Conservation (phyloP, 2,329 filamentous ascomycete species). For the Mycosphaerella arachidis region DNA sequence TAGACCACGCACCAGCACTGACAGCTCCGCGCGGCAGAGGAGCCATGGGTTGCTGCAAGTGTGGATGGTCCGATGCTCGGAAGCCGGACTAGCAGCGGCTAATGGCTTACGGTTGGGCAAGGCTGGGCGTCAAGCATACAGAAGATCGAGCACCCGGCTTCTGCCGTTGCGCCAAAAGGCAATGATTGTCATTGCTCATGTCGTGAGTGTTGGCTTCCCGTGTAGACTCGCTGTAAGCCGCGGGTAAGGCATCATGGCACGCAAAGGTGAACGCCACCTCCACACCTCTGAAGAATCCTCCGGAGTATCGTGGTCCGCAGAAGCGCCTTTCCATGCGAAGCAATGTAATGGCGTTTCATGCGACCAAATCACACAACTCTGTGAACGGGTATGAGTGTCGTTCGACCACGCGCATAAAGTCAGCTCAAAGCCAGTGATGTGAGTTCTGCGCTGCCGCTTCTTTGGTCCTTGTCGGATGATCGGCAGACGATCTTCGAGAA, state of each 20-base stretch:
- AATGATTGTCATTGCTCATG: background rate
- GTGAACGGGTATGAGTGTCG: conserved; percentile 3
- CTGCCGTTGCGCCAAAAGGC: conserved; percentile 10
- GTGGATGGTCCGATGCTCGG: conserved; percentile 12
- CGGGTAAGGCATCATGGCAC: conserved; percentile 3
- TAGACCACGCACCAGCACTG: conserved; percentile 11
- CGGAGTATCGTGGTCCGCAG: conserved; percentile 5
- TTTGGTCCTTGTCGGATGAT: background rate
- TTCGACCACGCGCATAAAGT: background rate
- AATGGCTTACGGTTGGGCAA: conserved; percentile 2
- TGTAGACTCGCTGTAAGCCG: background rate
- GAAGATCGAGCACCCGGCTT: conserved; percentile 6
- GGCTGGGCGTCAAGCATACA: conserved; percentile 14
- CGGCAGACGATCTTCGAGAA: background rate
- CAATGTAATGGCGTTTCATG: conserved; percentile 19
- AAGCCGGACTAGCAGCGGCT: conserved; percentile 8
- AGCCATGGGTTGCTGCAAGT: conserved; percentile 7
- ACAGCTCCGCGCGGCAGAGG: conserved; percentile 11
- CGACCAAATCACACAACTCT: conserved; percentile 6
- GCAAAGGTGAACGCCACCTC: conserved; percentile 20
- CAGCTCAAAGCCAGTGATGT: background rate
- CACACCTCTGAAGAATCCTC: background rate
- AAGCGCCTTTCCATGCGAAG: conserved; percentile 14
- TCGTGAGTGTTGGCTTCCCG: background rate
- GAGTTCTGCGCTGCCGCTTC: background rate